Base-by-base conservation (phyloP, 2,329 filamentous ascomycete genomes). In the Fusarium bulbicola region DNA sequence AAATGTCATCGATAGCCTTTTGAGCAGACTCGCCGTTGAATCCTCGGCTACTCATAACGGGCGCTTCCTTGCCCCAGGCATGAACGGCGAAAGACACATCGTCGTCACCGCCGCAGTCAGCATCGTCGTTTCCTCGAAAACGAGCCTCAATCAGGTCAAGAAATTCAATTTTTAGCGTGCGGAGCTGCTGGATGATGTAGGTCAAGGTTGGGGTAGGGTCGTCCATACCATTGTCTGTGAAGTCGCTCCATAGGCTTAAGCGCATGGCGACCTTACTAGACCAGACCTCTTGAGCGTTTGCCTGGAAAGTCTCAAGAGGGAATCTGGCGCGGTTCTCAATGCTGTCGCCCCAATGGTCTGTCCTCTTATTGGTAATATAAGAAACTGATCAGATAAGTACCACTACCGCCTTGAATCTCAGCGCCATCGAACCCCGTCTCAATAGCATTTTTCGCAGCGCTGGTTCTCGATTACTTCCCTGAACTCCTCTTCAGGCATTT, bases 131-230 rank as follows among this genome's bases (percentile, higher is more conserved):
- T 24, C 4, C 42, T 7, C 2, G n/a, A 5, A 43, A 18, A 24
- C 10, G 15, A 5, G 6, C 10, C 15, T 43, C n/a, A 4, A 43
- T 18, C 9, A 10, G 15, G n/a, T 18, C n/a, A 18, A 43, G 15
- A 1, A 43, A 24, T 7, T 1, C n/a, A 24, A 18, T 7, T 0
- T 24, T 8, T 3, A 24, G n/a, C n/a, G n/a, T 2, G 10, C 40
- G 10, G 40, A 24, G n/a, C 6, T 43, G 40, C 40, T 12, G 40
- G 40, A 43, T 3, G 6, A 43, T 43, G 40, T 7, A 18, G 6
- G 5, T 24, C 10, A 43, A 24, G n/a, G 15, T 43, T 6, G n/a
- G 40, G n/a, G 4, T 12, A 43, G 2, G n/a, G 15, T 43, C n/a
- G n/a, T 7, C 4, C 15, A 24, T 24, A 2, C n/a, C 40, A 15